phyloP scores from a whole-genome alignment of 768 basidiomycete genomes.

The Baorangia bicolor region DNA sequence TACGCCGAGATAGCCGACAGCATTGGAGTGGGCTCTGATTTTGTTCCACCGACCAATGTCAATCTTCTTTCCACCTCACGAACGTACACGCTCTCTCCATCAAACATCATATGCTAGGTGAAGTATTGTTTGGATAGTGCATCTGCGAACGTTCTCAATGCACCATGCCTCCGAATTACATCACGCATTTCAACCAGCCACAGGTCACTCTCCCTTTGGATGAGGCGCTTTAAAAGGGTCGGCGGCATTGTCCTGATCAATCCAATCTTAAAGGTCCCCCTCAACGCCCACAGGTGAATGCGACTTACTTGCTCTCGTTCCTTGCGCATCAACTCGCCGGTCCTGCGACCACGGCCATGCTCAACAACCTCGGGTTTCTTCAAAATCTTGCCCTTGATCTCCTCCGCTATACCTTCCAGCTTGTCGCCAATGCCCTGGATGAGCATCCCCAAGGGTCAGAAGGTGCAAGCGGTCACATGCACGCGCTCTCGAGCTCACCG shows the following conservation, averaged over 20 bases:
- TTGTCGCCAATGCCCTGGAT: conserved; percentile 35
- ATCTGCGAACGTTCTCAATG: neutral
- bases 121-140: neutral
- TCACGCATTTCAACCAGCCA: neutral
- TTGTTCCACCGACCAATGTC: neutral
- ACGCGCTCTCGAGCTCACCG: conserved; percentile 21
- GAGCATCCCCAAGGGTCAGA: neutral
- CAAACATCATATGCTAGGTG: neutral
- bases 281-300: too few species aligned
- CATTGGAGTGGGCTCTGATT: neutral
- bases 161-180: neutral
- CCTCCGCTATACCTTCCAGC: conserved; percentile 37
- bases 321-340: conserved; percentile 40
- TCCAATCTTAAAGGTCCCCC: neutral
- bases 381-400: conserved; percentile 40
- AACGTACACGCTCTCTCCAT: neutral
- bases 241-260: neutral
- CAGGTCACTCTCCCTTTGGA: neutral
- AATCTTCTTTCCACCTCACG: neutral
- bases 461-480: too few species aligned
- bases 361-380: conserved; percentile 37
- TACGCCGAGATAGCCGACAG: neutral
- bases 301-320: conserved; percentile 30
- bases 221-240: neutral
- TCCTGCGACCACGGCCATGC: conserved; percentile 39